A percentile compares a stretch with the other conserved stretches of the same genome.
phyloP scores from a whole-genome alignment of 805 yeast species.

The Kodamaea kaohsiungensis region DNA sequence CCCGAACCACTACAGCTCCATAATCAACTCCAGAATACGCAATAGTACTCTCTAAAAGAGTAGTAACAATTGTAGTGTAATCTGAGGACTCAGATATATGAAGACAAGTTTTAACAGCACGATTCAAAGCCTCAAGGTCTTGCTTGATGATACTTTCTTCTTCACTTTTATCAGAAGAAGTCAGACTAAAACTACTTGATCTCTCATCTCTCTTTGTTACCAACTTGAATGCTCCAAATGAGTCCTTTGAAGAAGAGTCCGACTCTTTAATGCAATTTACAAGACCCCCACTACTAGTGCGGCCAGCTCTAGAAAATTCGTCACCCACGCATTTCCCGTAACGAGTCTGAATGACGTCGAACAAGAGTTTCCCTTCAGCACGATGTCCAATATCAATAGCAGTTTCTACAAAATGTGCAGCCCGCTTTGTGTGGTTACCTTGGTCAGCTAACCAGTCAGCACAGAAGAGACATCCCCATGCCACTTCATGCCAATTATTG shows the following conservation, averaged over 20 bases:
- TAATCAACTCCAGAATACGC: conserved; percentile 34
- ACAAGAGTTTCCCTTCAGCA: conserved; percentile 26
- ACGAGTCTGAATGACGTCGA: conserved; percentile 23
- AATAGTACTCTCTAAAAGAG: conserved; percentile 40
- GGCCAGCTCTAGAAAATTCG: conserved; percentile 34
- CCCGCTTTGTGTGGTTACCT: conserved; percentile 30
- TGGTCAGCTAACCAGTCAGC: conserved; percentile 36
- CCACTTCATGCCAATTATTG: conserved; percentile 38
- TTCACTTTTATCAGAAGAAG: neutral
- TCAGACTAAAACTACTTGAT: neutral
- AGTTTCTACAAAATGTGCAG: conserved; percentile 34
- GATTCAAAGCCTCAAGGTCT: conserved; percentile 14
- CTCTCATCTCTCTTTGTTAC: neutral
- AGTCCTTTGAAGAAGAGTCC: neutral
- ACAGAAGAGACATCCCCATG: conserved; percentile 43
- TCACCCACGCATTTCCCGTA: conserved; percentile 28
- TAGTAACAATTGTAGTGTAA: conserved; percentile 35
- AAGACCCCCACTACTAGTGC: conserved; percentile 12
- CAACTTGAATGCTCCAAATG: neutral
- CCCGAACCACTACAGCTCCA: conserved; percentile 31
- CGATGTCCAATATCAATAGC: conserved; percentile 28
- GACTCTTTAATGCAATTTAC: neutral
- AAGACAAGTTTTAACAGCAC: conserved; percentile 48
- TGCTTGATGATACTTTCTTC: neutral
- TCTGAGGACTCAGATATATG: conserved; percentile 49